Conservation (phyloP, 768 basidiomycete species). For the Mycena vitilis region DNA sequence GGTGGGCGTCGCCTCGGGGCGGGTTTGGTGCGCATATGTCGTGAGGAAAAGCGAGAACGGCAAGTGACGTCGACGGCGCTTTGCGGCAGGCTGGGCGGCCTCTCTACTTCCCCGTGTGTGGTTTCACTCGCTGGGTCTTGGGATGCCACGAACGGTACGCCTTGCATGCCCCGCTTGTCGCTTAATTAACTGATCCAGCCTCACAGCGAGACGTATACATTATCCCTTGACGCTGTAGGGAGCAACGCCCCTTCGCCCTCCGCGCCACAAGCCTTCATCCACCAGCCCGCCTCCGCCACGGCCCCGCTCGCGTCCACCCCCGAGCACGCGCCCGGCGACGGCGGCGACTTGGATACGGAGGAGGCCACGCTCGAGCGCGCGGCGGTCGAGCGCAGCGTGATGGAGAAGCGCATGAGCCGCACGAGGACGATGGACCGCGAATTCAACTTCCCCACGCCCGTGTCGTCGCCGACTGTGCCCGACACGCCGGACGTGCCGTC, state of each 20-base stretch:
- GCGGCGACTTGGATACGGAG: slow-evolving; percentile 48
- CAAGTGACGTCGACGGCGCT: no score
- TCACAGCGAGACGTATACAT: no score
- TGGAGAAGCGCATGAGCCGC: slow-evolving; percentile 58
- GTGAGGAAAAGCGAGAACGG: no score
- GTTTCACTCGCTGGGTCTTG: no score
- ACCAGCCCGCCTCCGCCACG: slow-evolving; percentile 46
- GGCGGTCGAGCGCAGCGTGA: slow-evolving; percentile 35
- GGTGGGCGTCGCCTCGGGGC: no score
- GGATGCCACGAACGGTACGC: no score
- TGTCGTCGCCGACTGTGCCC: slow-evolving; percentile 48
- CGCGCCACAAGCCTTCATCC: slow-evolving; percentile 49
- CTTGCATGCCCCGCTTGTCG: slow-evolving; percentile 39
- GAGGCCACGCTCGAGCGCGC: slow-evolving; percentile 45
- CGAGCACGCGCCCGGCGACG: slow-evolving; percentile 53
- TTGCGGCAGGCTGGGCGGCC: no score
- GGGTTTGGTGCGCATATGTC: no score
- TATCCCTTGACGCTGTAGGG: slow-evolving; percentile 57
- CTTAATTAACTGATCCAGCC: no score
- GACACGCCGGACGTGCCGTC: slow-evolving; percentile 33
- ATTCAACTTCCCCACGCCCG: slow-evolving; percentile 74
- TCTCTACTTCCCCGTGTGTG: no score
- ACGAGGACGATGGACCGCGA: slow-evolving; percentile 83
- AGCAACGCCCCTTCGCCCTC: slow-evolving; percentile 56
- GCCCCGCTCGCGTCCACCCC: slow-evolving; percentile 62